Percentiles rank a stretch among this genome's conserved stretches.
These are phyloP conservation scores for Thielaviopsis euricoi DNA, from an alignment of 2,329 filamentous ascomycete species.

Conservation along the genomic window DNA sequence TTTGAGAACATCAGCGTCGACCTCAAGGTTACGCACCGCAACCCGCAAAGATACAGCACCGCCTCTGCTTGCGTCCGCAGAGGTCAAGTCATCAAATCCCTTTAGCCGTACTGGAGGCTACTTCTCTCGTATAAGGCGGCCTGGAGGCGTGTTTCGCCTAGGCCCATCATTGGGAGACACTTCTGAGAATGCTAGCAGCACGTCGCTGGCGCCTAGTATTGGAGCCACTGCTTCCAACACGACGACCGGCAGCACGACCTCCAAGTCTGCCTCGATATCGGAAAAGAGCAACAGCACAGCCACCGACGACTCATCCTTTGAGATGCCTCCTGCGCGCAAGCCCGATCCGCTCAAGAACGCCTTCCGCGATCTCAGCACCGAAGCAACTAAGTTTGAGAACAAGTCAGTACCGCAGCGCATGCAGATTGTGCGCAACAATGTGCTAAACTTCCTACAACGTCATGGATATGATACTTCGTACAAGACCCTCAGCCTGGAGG, in stretches of 20 bases:
- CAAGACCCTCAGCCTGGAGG: constrained; percentile 50
- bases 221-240: constrained; percentile 22
- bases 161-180: constrained; percentile 20
- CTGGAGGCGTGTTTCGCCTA: constrained; percentile 26
- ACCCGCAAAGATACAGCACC: constrained; percentile 3
- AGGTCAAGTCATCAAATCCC: constrained; percentile 19
- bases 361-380: constrained; percentile 37
- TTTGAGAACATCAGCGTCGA: constrained; percentile 8
- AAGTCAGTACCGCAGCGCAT: constrained; percentile 52
- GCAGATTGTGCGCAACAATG: constrained; percentile 51
- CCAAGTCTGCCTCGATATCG: constrained; percentile 22
- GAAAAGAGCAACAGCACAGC: constrained; percentile 22
- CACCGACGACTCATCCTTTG: constrained; percentile 29
- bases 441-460: constrained; percentile 62
- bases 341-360: constrained; percentile 38
- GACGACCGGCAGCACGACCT: constrained; percentile 21
- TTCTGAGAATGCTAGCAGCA: constrained; percentile 25
- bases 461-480: constrained; percentile 54
- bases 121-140: constrained; percentile 32
- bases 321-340: constrained; percentile 23
- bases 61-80: not conserved
- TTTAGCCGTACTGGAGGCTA: constrained; percentile 30
- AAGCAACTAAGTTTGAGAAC: constrained; percentile 41
- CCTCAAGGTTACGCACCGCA: constrained; percentile 1
- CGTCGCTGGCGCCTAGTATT: constrained; percentile 30